These are phyloP conservation scores for Babesia gibsoni DNA, from an alignment of 169 alveolate species.

Conservation along the genomic window DNA sequence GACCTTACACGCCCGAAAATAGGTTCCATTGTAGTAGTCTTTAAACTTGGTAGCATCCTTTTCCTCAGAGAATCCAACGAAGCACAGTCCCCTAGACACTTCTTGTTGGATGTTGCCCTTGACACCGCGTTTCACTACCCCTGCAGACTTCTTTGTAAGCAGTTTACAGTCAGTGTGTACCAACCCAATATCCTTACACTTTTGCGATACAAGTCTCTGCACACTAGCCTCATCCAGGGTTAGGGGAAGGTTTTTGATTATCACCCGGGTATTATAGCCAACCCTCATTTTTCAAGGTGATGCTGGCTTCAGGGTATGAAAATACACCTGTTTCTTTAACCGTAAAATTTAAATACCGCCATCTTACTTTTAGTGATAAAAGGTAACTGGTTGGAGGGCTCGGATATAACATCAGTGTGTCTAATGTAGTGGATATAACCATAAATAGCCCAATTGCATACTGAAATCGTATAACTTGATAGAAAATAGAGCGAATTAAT, in stretches of 20 bases:
- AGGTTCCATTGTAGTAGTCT: conserved; percentile 82
- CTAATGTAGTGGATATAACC: too few relatives aligned
- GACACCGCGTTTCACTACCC: not conserved
- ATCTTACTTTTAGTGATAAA: too few relatives aligned
- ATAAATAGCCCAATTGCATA: too few relatives aligned
- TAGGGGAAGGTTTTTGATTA: conserved; percentile 56
- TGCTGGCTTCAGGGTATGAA: too few relatives aligned
- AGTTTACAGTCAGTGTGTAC: conserved; percentile 41
- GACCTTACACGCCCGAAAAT: conserved; percentile 82
- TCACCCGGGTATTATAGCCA: conserved; percentile 37
- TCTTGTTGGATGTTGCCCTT: conserved; percentile 1
- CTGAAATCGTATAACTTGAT: too few relatives aligned
- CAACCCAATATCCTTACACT: conserved; percentile 51
- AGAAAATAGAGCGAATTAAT: too few relatives aligned
- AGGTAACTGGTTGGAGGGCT: too few relatives aligned
- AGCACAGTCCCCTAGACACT: conserved; percentile 82
- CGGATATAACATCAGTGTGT: too few relatives aligned
- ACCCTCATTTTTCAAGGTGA: conserved; percentile 33
- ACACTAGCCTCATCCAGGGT: conserved; percentile 34
- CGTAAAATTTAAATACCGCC: too few relatives aligned
- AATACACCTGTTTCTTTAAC: too few relatives aligned
- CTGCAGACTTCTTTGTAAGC: conserved; percentile 24
- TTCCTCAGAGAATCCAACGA: conserved; percentile 83
- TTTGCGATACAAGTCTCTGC: conserved; percentile 41
- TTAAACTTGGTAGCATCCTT: conserved; percentile 78